Evolutionary conservation across 768 basidiomycete species (phyloP), one percentile per base, ranked within the genome.

Genomic region (Trametopsis cervina): DNA sequence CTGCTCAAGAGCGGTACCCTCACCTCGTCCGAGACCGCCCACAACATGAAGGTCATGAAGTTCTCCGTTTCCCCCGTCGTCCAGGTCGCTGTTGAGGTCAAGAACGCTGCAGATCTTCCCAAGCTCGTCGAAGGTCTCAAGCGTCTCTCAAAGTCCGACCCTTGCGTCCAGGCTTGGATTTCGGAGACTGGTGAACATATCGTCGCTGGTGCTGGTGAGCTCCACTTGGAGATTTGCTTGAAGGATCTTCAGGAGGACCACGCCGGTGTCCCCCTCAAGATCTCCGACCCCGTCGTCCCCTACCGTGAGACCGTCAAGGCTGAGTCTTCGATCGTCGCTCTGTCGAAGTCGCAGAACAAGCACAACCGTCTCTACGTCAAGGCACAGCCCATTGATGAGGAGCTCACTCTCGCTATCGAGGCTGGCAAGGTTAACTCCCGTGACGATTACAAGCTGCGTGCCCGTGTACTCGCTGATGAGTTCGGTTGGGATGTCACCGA

Each of bases 21-120:
- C 63, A 99, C 96, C 52, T 83, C 89, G 52, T 92, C 92, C 42
- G 96, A 98, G 74, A 96, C 93, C 45, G 96, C 96, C 44, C 96
- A 99, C 79, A 99, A 99, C 79, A 96, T 99, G 93, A 91, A 76
- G 75, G 93, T 99, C 70, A 99, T 99, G 96, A 91, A 88, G 74
- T 97, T 97, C 81, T 98, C 94, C 68, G 96, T 99, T 48, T 98
- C 96, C 24, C 96, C 96, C 58, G 96, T 99, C 76, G 96, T 99
- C 39, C 96, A 83, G 67, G 92, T 98, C 63, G 91, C 96, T 56
- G 96, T 99, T 60, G 96, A 99, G 71, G 96, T 98, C 71, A 98
- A 98, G 85, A 99, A 98, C 69, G 92, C 96, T 50, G 81, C 90
- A 51, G 96, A 99, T 79, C 80, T 99, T 40, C 96, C 96, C 64